Percentiles rank a stretch among this genome's conserved stretches.
These are phyloP conservation scores for Amoeboaphelidium protococcarum DNA, from an alignment of 371 early-diverging fungal species.

Conservation along the genomic window DNA sequence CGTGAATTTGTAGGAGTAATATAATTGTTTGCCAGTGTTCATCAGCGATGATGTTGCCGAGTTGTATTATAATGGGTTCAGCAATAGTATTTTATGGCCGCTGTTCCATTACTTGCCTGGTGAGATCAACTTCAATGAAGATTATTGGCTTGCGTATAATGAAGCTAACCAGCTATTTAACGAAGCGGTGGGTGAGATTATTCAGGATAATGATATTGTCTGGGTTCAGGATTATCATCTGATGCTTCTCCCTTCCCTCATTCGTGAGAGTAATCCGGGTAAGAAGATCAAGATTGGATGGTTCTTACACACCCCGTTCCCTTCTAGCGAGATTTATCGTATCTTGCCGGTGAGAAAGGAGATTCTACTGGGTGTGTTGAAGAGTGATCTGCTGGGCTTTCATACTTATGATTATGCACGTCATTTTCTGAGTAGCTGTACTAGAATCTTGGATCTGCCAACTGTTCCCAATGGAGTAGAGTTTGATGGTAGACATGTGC, in stretches of 20 bases:
- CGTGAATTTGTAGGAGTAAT: no score
- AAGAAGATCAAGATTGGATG: slow-evolving; percentile 75
- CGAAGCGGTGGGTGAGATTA: slow-evolving; percentile 43
- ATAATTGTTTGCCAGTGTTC: slow-evolving; percentile 87
- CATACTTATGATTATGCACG: slow-evolving; percentile 98
- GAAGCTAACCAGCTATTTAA: slow-evolving; percentile 74
- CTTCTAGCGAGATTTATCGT: slow-evolving; percentile 76
- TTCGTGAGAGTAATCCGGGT: slow-evolving; percentile 27
- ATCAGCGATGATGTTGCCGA: slow-evolving; percentile 86
- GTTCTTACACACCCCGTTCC: slow-evolving; percentile 98
- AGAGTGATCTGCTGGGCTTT: slow-evolving; percentile 82
- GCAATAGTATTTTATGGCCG: slow-evolving; percentile 84
- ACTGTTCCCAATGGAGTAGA: slow-evolving; percentile 80
- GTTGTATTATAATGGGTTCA: slow-evolving; percentile 95
- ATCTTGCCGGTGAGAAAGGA: slow-evolving; percentile 72
- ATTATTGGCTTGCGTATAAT: slow-evolving; percentile 86
- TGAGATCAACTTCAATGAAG: slow-evolving; percentile 73
- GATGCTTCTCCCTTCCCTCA: slow-evolving; percentile 77
- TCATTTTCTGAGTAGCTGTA: slow-evolving; percentile 89
- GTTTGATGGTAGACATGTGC: slow-evolving; percentile 54
- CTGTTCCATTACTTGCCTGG: slow-evolving; percentile 96
- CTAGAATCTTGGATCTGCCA: slow-evolving; percentile 66
- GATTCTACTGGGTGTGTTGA: slow-evolving; percentile 64
- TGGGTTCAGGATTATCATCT: slow-evolving; percentile 99
- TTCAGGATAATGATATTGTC: slow-evolving; percentile 77